Conservation (phyloP, 805 yeast genomes). For the Pichia pseudocactophila region DNA sequence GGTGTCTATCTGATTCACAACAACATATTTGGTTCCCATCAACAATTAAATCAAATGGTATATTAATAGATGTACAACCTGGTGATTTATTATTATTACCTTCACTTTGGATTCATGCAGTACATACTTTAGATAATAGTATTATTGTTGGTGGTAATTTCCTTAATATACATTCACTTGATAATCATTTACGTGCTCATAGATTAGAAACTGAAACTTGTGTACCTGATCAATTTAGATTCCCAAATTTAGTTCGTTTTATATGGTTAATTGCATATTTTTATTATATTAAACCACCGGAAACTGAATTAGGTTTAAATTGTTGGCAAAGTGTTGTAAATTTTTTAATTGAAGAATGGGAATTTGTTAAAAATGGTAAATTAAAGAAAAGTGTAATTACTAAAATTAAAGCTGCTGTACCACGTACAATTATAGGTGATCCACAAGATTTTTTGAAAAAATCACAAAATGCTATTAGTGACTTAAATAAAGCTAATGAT, state of each 20-base stretch:
- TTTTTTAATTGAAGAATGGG: conserved; percentile 15
- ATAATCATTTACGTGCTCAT: conserved; percentile 53
- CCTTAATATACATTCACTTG: conserved; percentile 54
- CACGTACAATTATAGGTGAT: conserved; percentile 9
- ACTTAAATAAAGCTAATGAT: neutral
- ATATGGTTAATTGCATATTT: conserved; percentile 60
- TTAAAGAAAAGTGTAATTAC: conserved; percentile 8
- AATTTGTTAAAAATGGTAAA: neutral
- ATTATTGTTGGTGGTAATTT: conserved; percentile 85
- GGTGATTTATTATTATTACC: conserved; percentile 82
- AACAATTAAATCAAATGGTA: conserved; percentile 29
- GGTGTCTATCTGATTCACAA: conserved; percentile 67
- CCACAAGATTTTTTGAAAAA: neutral
- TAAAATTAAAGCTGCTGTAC: conserved; percentile 36
- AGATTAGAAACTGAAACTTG: conserved; percentile 56
- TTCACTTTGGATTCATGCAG: conserved; percentile 91
- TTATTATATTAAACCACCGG: conserved; percentile 4
- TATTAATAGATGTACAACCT: conserved; percentile 27
- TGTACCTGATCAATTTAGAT: conserved; percentile 69
- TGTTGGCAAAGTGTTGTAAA: conserved; percentile 15
- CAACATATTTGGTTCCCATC: conserved; percentile 58
- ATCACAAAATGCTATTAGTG: too few species aligned
- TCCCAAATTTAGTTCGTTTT: conserved; percentile 65
- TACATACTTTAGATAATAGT: conserved; percentile 72
- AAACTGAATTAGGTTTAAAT: conserved; percentile 13